phyloP scores from a whole-genome alignment of 225 moss, liverwort and hornwort species.

The Pleurozium schreberi region DNA sequence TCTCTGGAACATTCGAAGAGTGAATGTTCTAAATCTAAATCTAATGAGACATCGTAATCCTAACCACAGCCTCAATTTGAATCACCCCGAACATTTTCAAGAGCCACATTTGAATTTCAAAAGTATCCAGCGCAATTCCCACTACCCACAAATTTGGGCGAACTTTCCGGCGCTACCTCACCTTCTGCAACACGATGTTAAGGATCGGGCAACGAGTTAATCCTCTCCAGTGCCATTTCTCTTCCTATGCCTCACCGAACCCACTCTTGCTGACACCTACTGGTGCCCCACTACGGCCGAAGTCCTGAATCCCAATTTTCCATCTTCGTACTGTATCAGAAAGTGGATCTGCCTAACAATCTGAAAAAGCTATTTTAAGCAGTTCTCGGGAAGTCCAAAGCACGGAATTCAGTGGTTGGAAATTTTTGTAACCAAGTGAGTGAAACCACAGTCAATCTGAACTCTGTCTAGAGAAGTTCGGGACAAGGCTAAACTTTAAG shows the following conservation, averaged over 20 bases:
- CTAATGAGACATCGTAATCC: not conserved
- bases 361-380: too few species aligned
- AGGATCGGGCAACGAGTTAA: not conserved
- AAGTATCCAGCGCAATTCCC: not conserved
- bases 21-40: not conserved
- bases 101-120: not conserved
- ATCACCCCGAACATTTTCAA: not conserved
- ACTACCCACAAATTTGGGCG: not conserved
- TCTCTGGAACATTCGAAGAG: too few species aligned
- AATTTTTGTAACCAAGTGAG: too few species aligned
- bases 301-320: not conserved
- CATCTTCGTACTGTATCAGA: not conserved
- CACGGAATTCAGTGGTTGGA: too few species aligned
- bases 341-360: too few species aligned
- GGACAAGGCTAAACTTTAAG: too few species aligned
- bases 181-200: constrained; percentile 39
- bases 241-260: not conserved
- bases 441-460: too few species aligned
- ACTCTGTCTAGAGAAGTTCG: too few species aligned
- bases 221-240: constrained; percentile 12
- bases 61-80: not conserved
- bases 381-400: too few species aligned
- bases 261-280: not conserved
- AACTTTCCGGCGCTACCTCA: not conserved
- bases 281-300: not conserved